These are phyloP conservation scores for Leishmania braziliensis DNA, from an alignment of 208 protist species.

Conservation along the genomic window DNA sequence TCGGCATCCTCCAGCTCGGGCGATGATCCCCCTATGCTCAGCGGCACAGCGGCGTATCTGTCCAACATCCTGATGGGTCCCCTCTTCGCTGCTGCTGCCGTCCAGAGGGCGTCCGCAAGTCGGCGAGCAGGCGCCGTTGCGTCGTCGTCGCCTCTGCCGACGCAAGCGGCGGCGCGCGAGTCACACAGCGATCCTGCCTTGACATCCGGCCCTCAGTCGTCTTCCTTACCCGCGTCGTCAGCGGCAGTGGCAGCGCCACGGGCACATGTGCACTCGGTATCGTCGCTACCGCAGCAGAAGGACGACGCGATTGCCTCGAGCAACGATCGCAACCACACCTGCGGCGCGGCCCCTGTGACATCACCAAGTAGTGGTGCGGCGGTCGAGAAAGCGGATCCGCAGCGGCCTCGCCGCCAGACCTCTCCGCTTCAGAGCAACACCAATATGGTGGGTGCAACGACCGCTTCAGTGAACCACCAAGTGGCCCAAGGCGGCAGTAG, in stretches of 20 bases:
- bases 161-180: not conserved
- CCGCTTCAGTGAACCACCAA: not conserved
- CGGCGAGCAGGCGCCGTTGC: not conserved
- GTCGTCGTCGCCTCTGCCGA: not conserved
- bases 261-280: not conserved
- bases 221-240: conserved; percentile 3
- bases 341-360: not conserved
- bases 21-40: conserved; percentile 2
- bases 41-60: conserved; percentile 10
- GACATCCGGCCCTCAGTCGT: not conserved
- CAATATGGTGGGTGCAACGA: not conserved
- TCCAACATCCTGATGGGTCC: not conserved
- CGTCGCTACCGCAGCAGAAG: too few relatives aligned
- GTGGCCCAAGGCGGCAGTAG: not conserved
- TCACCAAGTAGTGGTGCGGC: not conserved
- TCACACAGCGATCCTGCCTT: not conserved
- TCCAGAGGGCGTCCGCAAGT: not conserved
- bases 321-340: not conserved
- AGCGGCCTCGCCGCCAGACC: not conserved
- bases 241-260: not conserved
- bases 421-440: not conserved
- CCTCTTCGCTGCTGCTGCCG: not conserved
- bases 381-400: not conserved
- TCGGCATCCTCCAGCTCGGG: conserved; percentile 2
- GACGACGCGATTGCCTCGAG: not conserved